Evolutionary conservation across 2,329 filamentous ascomycete species (phyloP).

Genomic region (Huntiella moniliformis): DNA sequence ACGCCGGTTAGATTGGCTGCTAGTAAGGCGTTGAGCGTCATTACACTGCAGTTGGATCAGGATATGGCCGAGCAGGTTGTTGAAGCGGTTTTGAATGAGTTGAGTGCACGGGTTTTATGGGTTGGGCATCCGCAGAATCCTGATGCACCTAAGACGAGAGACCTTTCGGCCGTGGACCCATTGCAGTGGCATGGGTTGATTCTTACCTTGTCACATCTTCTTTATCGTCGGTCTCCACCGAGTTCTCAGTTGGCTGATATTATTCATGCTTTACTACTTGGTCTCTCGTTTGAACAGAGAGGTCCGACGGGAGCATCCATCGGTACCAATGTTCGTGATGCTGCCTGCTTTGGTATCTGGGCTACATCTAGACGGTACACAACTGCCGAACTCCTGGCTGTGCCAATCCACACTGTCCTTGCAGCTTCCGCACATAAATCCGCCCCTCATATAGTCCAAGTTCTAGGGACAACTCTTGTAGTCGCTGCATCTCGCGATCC

Average conservation of each 20-base stretch:
- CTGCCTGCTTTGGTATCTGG: conserved; percentile 93
- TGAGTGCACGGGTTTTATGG: conserved; percentile 38
- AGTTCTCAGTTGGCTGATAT: conserved; percentile 51
- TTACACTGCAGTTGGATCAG: conserved; percentile 59
- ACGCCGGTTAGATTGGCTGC: conserved; percentile 79
- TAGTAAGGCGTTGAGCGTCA: conserved; percentile 78
- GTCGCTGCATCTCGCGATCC: conserved; percentile 72
- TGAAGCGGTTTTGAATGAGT: conserved; percentile 62
- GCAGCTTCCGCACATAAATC: conserved; percentile 19
- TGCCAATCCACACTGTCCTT: conserved; percentile 31
- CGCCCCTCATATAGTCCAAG: conserved; percentile 42
- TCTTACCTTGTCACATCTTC: conserved; percentile 66
- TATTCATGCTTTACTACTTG: conserved; percentile 57
- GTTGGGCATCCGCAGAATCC: conserved; percentile 20
- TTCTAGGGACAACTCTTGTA: conserved; percentile 64
- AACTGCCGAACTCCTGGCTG: conserved; percentile 52
- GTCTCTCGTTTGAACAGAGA: conserved; percentile 75
- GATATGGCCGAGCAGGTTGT: conserved; percentile 77
- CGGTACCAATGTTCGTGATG: conserved; percentile 82
- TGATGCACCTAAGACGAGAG: conserved; percentile 24
- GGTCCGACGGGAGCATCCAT: conserved; percentile 68
- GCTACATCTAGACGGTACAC: conserved; percentile 72
- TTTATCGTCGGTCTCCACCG: conserved; percentile 71
- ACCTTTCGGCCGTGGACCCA: conserved; percentile 60
- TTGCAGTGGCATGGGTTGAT: conserved; percentile 85